A percentile compares a stretch with the other conserved stretches of the same genome.
phyloP scores from a whole-genome alignment of 129 eudicot species.

The Pseudognaphalium luteoalbum region DNA sequence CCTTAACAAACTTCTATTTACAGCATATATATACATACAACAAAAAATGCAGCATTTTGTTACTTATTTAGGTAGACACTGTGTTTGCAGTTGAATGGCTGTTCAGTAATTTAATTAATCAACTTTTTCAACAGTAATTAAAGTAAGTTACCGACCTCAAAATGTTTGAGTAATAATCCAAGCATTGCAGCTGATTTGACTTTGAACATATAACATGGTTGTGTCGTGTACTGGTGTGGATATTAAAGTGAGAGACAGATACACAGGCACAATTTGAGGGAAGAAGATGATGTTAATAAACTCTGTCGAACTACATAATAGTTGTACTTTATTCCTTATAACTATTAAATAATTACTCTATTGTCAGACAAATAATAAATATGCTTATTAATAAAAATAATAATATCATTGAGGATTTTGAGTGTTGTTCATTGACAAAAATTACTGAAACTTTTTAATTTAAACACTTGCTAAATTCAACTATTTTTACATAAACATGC shows the following conservation, averaged over 20 bases:
- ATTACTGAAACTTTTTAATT: too few relatives aligned
- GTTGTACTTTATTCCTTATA: constrained; percentile 1
- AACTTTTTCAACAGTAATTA: background rate
- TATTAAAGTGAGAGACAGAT: constrained; percentile 26
- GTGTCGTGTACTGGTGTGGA: constrained; percentile 14
- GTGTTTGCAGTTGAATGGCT: too few relatives aligned
- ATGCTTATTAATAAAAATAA: too few relatives aligned
- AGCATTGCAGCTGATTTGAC: constrained; percentile 27
- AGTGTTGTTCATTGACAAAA: too few relatives aligned
- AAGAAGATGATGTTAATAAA: constrained; percentile 2
- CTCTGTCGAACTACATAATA: background rate
- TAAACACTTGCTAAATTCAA: too few relatives aligned
- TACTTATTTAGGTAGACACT: background rate
- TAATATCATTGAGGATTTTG: too few relatives aligned
- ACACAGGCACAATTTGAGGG: constrained; percentile 12
- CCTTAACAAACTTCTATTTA: background rate
- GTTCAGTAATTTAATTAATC: background rate
- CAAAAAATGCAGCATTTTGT: background rate
- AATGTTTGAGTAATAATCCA: constrained; percentile 14
- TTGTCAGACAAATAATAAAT: background rate
- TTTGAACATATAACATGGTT: constrained; percentile 28
- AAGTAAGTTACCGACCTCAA: constrained; percentile 28
- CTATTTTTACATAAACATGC: too few relatives aligned
- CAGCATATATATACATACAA: too few relatives aligned
- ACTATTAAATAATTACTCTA: background rate